Evolutionary conservation across 1,284 basidiomycete genomes (phyloP), one percentile per base, ranked within the genome.

Genomic region (Sparassis latifolia): DNA sequence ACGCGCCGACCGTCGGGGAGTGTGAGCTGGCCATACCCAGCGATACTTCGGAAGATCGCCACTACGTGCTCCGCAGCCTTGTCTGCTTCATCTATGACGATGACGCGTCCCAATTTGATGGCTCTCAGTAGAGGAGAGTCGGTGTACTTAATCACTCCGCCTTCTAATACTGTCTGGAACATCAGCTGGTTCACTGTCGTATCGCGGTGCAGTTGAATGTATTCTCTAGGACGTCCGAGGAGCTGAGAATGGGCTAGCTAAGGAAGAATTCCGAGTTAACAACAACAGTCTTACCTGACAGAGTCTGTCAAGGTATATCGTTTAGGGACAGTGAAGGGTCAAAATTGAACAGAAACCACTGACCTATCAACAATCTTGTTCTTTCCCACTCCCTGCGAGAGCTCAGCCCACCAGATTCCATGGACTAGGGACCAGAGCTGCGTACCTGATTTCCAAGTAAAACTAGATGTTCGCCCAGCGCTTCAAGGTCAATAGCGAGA

Each of bases 41-140:
- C 81, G 33, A 85, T 72, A 59, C 80, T 82, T 33, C 79, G 70
- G 73, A 85, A 84, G 47, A 84, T 76, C 3, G 82, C 81, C 12
- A 84, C 81, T 48, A 85, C 82, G 53, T 85, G 81, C 58, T 84
- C 82, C 2, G 82, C 80, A 9, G 82, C 82, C 64, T 85, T 85
- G 66, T 85, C 82, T 5, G 81, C 82, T 57, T 85, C 82, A 58
- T 85, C 82, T 44, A 84, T 75, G 55, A 85, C 74, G 53, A 84
- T 80, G 29, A 81, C 69, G 7, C 82, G 77, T 0, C 82, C 82
- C 52, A 69, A 69, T 20, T 64, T 73, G 52, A 84, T 80, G 1
- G 81, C 82, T 9, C 81, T 76, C 5, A 85, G 71, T 31, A 85
- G 74, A 31, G 82, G 82, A 2, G 82, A 84, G 58, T 84, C 80